Evolutionary conservation across 768 basidiomycete genomes (phyloP), one percentile per base, ranked within the genome.

Genomic region (Phylloporus rhodoxanthus): DNA sequence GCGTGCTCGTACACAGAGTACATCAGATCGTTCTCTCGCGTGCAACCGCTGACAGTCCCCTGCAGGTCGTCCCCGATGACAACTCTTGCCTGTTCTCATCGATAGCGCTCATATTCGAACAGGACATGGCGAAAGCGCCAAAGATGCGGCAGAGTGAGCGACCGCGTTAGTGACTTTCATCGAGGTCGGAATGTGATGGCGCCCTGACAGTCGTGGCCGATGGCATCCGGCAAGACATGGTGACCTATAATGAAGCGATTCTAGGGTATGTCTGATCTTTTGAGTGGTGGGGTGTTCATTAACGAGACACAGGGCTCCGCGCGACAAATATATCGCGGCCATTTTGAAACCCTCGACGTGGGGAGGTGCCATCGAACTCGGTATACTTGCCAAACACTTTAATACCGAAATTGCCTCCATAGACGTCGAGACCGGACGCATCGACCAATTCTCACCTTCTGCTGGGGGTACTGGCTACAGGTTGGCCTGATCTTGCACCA

Each of bases 321-420:
- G 74, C n/a, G 77, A 80, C 26, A 74, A 82, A 43, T 98, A 98
- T 67, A 87, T 92, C 53, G 55, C 73, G 5, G 87, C 87, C 4
- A 98, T 98, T 54, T 72, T 82, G 42, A 85, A 83, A 40, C 81
- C 90, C 1, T 70, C 77, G 2, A 80, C 87, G 1, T 98, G 95
- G 95, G 95, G 95, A 43, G 95, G 95, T 14, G 95, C 95, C 1
- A 97, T 98, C 62, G 93, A 93, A 69, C 81, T 98, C 2, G 73
- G 83, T 7, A 81, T 97, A 54, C 82, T 98, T 52, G 82, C 94
- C 3, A 72, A 79, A 8, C 82, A 95, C 67, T 96, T 84, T 64
- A 68, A 70, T 21, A 85, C 88, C 1, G 94, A 96, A 68, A 95
- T 98, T 32, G 81, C 84, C 2, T 90, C 87, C 53, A 75, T 95